A percentile compares a stretch with the other conserved stretches of the same genome.
Evolutionary conservation across 345 rosid genomes (phyloP).

Genomic region (Lumnitzera littorea): DNA sequence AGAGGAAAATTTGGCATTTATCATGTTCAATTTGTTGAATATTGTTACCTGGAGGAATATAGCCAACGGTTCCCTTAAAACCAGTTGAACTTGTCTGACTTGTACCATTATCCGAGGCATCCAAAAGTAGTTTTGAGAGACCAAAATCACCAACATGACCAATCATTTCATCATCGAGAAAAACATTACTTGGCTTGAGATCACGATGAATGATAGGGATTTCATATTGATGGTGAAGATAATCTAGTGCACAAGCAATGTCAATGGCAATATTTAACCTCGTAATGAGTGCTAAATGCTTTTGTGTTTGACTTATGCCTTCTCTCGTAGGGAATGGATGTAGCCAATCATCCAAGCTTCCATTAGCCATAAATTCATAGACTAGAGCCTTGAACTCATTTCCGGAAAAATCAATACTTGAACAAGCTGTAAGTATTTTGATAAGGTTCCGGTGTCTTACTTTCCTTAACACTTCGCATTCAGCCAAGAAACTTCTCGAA

Average conservation of each 20-base stretch:
- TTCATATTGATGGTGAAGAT: constrained; percentile 4
- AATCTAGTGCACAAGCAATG: constrained; percentile 7
- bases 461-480: constrained; percentile 8
- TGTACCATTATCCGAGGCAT: not conserved
- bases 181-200: constrained; percentile 8
- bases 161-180: constrained; percentile 6
- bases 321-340: not conserved
- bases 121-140: not conserved
- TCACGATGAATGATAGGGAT: not conserved
- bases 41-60: constrained; percentile 8
- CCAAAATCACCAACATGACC: constrained; percentile 13
- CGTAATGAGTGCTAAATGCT: not conserved
- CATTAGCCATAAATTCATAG: constrained; percentile 9
- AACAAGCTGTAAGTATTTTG: constrained; percentile 5
- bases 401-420: constrained; percentile 5
- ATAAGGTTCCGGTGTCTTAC: constrained; percentile 10
- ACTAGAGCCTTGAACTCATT: constrained; percentile 9
- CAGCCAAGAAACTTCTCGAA: constrained; percentile 4
- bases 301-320: not conserved
- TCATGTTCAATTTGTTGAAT: too few species aligned
- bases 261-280: constrained; percentile 9
- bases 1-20: too few species aligned
- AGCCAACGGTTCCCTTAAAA: constrained; percentile 8
- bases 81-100: constrained; percentile 2
- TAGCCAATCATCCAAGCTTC: constrained; percentile 11